phyloP scores from a whole-genome alignment of 78 protist species.

The Dictyostelium citrinum region DNA sequence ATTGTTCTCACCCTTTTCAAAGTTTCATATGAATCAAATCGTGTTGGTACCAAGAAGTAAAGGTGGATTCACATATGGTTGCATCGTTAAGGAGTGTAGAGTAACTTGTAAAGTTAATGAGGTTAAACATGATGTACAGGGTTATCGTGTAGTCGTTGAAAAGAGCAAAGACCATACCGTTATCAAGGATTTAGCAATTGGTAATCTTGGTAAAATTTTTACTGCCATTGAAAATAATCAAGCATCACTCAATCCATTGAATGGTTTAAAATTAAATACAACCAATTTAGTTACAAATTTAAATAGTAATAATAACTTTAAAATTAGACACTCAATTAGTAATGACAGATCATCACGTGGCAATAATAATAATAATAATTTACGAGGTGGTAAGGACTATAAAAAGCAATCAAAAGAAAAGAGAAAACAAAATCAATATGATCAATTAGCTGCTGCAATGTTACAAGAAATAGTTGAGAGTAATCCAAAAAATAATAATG shows the following conservation, averaged over 20 bases:
- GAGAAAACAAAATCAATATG: constrained; percentile 6
- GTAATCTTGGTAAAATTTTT: constrained; percentile 58
- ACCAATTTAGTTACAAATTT: neutral
- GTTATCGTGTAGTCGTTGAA: constrained; percentile 63
- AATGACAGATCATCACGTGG: neutral
- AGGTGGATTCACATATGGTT: constrained; percentile 84
- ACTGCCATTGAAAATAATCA: constrained; percentile 7
- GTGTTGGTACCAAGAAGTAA: constrained; percentile 64
- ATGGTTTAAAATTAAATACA: neutral
- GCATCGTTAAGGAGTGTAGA: constrained; percentile 63
- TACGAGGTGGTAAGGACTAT: neutral
- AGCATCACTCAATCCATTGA: neutral
- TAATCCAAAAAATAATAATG: neutral
- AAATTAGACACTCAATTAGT: neutral
- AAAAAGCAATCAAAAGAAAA: neutral
- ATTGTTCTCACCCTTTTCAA: constrained; percentile 53
- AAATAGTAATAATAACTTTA: neutral
- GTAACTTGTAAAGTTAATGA: constrained; percentile 68
- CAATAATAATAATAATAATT: neutral
- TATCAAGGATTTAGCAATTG: constrained; percentile 57
- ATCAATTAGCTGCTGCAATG: neutral
- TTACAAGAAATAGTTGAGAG: neutral
- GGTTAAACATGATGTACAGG: constrained; percentile 59
- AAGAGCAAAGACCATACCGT: constrained; percentile 39
- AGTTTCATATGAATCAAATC: constrained; percentile 65